phyloP scores from a whole-genome alignment of 2,329 filamentous ascomycete genomes.

The Neurospora sp. region DNA sequence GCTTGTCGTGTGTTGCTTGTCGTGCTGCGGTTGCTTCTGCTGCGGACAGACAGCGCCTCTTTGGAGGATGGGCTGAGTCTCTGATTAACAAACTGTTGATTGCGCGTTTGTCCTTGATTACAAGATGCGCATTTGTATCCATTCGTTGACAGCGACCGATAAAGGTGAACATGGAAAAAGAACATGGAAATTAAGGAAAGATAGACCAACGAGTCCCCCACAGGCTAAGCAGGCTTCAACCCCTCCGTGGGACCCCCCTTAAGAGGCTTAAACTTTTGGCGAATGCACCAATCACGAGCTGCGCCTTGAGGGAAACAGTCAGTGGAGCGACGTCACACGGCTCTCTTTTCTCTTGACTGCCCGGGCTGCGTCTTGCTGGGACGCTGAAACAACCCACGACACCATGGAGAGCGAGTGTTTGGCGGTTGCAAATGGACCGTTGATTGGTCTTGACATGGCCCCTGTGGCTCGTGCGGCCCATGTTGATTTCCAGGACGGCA shows the following conservation, averaged over 20 bases:
- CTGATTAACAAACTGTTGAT: too few species aligned
- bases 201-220: background rate
- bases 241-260: background rate
- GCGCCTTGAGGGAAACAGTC: background rate
- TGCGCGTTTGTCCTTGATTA: too few species aligned
- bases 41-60: background rate
- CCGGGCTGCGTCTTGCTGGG: background rate
- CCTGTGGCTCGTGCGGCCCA: background rate
- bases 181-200: background rate
- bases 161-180: background rate
- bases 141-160: background rate
- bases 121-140: background rate
- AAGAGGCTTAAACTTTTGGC: background rate
- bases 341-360: background rate
- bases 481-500: background rate
- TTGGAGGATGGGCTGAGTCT: background rate
- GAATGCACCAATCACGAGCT: conserved; percentile 13
- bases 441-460: background rate
- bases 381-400: background rate
- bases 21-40: background rate
- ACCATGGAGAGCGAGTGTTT: background rate
- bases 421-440: background rate
- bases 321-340: conserved; percentile 11
- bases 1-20: background rate
- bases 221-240: background rate